phyloP scores from a whole-genome alignment of 192 early-diverging fungal genomes.

The Cetraspora pellucida region DNA sequence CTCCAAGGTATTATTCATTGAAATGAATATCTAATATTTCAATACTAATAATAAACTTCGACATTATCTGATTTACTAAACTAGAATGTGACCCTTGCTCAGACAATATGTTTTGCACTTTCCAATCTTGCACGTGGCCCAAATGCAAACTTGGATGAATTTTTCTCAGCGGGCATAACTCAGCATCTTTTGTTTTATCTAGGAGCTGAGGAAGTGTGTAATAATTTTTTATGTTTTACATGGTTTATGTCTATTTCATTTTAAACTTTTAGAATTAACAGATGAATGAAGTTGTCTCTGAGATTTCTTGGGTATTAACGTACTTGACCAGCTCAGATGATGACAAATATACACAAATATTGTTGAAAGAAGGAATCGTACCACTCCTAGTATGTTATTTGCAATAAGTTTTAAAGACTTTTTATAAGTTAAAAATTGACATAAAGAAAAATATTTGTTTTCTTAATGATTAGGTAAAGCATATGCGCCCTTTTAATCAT shows the following conservation, averaged over 20 bases:
- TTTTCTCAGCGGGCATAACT: conserved; percentile 53
- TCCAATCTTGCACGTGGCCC: conserved; percentile 70
- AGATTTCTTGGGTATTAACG: conserved; percentile 68
- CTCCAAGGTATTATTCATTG: conserved; percentile 48
- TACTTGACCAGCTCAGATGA: conserved; percentile 60
- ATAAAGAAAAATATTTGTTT: conserved; percentile 2
- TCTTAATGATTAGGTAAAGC: conserved; percentile 41
- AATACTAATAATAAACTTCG: background rate
- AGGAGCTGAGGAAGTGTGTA: conserved; percentile 45
- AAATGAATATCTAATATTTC: background rate
- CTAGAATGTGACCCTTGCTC: conserved; percentile 54
- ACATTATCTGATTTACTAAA: background rate
- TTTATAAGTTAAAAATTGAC: background rate
- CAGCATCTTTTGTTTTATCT: conserved; percentile 55
- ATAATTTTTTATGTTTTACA: background rate
- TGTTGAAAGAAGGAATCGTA: conserved; percentile 44
- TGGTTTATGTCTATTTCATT: background rate
- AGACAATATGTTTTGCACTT: conserved; percentile 73
- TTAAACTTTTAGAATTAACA: background rate
- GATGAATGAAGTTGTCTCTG: conserved; percentile 56
- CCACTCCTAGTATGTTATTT: conserved; percentile 33
- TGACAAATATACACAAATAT: conserved; percentile 49
- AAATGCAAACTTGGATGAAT: conserved; percentile 53
- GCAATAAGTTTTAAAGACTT: background rate
- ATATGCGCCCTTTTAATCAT: conserved; percentile 43